Percentiles rank a stretch among this genome's conserved stretches.
Evolutionary conservation across 495 filamentous ascomycete species (phyloP).

Genomic region (Bacidia gigantensis): DNA sequence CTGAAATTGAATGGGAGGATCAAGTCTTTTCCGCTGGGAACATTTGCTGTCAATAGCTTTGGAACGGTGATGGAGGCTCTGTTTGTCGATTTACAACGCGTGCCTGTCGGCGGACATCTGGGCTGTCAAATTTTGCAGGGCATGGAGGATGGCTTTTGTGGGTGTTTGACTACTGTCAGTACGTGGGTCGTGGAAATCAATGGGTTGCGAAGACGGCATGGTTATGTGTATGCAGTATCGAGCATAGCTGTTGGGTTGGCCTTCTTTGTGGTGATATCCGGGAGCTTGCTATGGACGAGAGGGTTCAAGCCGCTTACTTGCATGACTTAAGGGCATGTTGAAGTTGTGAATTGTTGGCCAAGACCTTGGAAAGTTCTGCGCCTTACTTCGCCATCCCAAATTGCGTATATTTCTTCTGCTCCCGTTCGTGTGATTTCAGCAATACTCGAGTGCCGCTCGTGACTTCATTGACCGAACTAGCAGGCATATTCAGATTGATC

Average conservation of each 20-base stretch:
- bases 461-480: no score
- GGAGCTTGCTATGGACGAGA: constrained; percentile 61
- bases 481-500: no score
- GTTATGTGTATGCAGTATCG: constrained; percentile 57
- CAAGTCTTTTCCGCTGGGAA: constrained; percentile 69
- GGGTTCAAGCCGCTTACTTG: constrained; percentile 45
- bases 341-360: no score
- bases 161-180: constrained; percentile 79
- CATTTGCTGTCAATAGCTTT: constrained; percentile 69
- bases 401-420: no score
- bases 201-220: constrained; percentile 48
- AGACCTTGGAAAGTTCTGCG: no score
- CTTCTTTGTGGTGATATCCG: constrained; percentile 62
- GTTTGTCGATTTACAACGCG: constrained; percentile 62
- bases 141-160: constrained; percentile 83
- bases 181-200: constrained; percentile 80
- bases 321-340: constrained; percentile 13
- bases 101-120: constrained; percentile 33
- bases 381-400: no score
- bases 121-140: constrained; percentile 76
- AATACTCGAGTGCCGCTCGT: no score
- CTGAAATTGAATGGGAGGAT: constrained; percentile 52
- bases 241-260: constrained; percentile 54
- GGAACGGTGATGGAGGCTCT: constrained; percentile 56
- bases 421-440: no score